Evolutionary conservation across 306 rosid species (phyloP).

Genomic region (Clitoria ternatea): DNA sequence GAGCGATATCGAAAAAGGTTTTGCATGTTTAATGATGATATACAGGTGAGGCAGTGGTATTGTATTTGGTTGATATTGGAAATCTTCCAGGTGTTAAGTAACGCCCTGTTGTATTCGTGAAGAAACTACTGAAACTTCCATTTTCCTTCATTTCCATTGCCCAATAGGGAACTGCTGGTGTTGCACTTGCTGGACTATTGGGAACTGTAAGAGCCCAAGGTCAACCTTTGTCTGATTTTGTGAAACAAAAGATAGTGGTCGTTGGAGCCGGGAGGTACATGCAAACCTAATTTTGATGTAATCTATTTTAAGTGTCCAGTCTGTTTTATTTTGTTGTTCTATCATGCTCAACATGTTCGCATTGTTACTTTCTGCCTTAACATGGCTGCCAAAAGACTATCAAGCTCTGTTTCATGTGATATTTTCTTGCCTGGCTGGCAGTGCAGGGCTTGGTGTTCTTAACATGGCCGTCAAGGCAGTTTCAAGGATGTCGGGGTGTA

Average conservation of each 20-base stretch:
- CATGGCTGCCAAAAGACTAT: constrained; percentile 9
- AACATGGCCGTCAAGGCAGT: constrained; percentile 66
- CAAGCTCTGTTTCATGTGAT: background rate
- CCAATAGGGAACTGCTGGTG: constrained; percentile 87
- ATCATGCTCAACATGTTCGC: constrained; percentile 18
- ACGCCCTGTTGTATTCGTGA: background rate
- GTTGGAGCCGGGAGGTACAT: constrained; percentile 95
- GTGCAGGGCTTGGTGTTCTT: constrained; percentile 94
- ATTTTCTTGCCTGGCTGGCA: constrained; percentile 33
- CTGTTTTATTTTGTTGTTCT: constrained; percentile 1
- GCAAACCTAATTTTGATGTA: constrained; percentile 6
- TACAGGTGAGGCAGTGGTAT: constrained; percentile 56
- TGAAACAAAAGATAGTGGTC: constrained; percentile 78
- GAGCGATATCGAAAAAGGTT: constrained; percentile 75
- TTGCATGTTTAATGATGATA: constrained; percentile 92
- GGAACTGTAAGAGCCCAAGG: constrained; percentile 90
- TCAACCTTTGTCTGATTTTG: constrained; percentile 63
- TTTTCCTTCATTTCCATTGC: constrained; percentile 31
- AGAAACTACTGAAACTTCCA: background rate
- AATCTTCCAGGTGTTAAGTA: background rate
- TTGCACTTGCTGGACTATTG: constrained; percentile 88
- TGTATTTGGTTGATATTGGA: background rate
- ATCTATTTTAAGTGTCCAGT: background rate
- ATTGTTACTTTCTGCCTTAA: constrained; percentile 8
- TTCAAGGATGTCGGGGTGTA: constrained; percentile 58